Base-by-base conservation (phyloP, 2,329 filamentous ascomycete genomes). In the Aspergillus felis region DNA sequence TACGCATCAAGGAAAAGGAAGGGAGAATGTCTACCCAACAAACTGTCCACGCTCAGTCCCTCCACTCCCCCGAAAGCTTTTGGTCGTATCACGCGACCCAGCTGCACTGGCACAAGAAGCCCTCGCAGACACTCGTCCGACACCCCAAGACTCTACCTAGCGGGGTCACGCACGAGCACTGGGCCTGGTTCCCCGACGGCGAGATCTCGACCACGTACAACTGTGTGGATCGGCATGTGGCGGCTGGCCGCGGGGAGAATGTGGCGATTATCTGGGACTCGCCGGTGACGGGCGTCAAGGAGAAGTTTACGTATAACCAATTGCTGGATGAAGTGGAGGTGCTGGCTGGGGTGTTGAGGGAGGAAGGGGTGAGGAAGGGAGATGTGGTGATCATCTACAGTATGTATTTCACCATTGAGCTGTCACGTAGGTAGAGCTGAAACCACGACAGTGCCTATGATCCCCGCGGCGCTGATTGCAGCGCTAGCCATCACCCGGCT, bases 121-220 rank as follows among this genome's bases (percentile, higher is more conserved):
- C 92, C 7, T 82, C 82, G 12, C 78, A 81, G 0, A 83, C 84
- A 0, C 81, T 95, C 24, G 76, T 77, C 3, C 79, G 77, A 42
- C 82, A 80, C 22, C 84, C 81, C 50, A 92, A 90, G 74, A 84
- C 79, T 7, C 78, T 94, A 3, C 74, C 79, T 54, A 69, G 66
- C 50, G 87, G 86, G 56, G 75, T 80, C n/a, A 78, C 79, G 17
- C 87, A 96, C 70, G 82, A 85, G 46, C 86, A 89, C 69, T 97
- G 92, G 92, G 84, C 86, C 61, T 97, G 93, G 93, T 97, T 96
- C 65, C 85, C 90, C 0, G 90, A 86, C 61, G 93, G 92, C 61
- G 87, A 94, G 77, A 90, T 97, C 65, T 94, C 89, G 42, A 96
- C 91, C 0, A 91, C 89, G 64, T 96, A 91, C 79, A 97, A 97